phyloP scores from a whole-genome alignment of 331 rosid genomes.

The Telfairia occidentalis region DNA sequence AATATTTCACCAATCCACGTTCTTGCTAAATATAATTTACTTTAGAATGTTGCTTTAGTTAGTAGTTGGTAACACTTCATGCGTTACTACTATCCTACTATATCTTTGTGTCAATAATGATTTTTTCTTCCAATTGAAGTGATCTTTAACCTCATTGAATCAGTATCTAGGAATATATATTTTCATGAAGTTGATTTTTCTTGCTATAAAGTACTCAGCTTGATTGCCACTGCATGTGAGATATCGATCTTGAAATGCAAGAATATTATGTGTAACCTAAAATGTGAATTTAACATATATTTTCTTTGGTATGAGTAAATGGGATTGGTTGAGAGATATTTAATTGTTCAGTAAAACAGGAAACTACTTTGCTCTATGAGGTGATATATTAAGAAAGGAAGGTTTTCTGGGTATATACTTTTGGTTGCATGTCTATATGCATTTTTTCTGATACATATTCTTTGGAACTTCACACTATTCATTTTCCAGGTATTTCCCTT shows the following conservation, averaged over 20 bases:
- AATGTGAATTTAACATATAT: background rate
- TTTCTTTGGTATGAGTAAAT: background rate
- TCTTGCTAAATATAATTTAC: background rate
- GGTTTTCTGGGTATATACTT: background rate
- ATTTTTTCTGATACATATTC: background rate
- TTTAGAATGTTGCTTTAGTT: background rate
- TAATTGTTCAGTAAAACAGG: background rate
- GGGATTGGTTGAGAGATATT: background rate
- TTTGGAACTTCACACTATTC: constrained; percentile 16
- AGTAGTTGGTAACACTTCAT: background rate
- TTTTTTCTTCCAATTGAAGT: background rate
- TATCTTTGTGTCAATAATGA: background rate
- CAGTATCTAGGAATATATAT: background rate
- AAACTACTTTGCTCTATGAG: background rate
- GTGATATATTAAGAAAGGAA: background rate
- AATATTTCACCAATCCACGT: background rate
- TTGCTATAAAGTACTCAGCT: background rate
- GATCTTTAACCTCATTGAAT: no score
- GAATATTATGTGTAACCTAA: background rate
- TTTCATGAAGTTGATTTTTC: background rate
- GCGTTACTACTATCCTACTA: background rate
- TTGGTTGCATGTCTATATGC: background rate
- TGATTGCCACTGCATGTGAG: background rate
- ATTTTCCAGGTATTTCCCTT: constrained; percentile 73
- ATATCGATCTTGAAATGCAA: background rate